A percentile compares a stretch with the other conserved stretches of the same genome.
phyloP scores from a whole-genome alignment of 495 filamentous ascomycete genomes.

The Parachaetomium inaequale region DNA sequence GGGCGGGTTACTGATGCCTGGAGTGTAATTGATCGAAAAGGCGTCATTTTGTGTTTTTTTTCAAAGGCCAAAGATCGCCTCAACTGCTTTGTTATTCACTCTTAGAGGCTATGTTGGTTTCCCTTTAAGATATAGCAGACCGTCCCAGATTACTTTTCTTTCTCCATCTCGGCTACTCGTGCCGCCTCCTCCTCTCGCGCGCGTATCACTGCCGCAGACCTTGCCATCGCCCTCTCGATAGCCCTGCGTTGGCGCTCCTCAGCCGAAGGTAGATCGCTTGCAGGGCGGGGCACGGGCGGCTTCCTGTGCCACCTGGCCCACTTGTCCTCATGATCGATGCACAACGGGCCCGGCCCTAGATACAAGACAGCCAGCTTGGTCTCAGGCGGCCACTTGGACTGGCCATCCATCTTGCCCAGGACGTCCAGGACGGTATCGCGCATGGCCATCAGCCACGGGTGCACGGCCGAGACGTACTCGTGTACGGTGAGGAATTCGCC shows the following conservation, averaged over 20 bases:
- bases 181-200: conserved; percentile 7
- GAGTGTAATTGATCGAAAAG: too few species aligned
- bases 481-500: conserved; percentile 7
- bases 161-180: conserved; percentile 2
- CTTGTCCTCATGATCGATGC: not conserved
- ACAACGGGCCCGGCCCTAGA: not conserved
- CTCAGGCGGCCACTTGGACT: conserved; percentile 5
- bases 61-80: too few species aligned
- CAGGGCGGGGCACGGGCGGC: not conserved
- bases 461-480: conserved; percentile 7
- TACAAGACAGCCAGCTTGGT: conserved; percentile 1
- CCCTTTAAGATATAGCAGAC: too few species aligned
- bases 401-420: not conserved
- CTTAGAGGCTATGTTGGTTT: too few species aligned
- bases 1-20: too few species aligned
- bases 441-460: conserved; percentile 8
- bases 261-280: not conserved
- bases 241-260: not conserved
- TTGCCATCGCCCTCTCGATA: conserved; percentile 5
- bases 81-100: too few species aligned
- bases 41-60: too few species aligned
- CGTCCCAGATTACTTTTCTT: conserved; percentile 2
- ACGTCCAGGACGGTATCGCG: conserved; percentile 5
- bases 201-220: conserved; percentile 2
- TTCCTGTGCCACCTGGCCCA: conserved; percentile 1